Evolutionary conservation across 176 grass and related monocot genomes (phyloP), one percentile per base, ranked within the genome.

Genomic region (Zoysia pacifica): DNA sequence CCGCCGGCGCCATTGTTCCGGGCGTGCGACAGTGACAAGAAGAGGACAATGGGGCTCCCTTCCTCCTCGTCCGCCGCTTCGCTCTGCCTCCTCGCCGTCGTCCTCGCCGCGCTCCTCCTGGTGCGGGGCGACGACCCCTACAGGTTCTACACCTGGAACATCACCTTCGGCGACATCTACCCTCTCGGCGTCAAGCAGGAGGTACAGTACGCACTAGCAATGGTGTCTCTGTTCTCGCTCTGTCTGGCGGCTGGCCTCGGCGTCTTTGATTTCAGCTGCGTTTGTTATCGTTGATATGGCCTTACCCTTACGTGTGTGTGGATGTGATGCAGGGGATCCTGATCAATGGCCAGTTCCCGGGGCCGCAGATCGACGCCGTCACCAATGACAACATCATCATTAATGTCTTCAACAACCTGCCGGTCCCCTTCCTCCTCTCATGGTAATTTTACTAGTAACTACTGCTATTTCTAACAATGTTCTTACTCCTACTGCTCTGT

Each of bases 341-440:
- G 84, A 97, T 97, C 73, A 97, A 97, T 72, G 95, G 95, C 13
- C 95, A 94, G 79, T 97, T 97, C 85, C 95, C 95, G 45, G 95
- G 95, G 50, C 95, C 95, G 62, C 95, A 88, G 87, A 97, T 97
- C 80, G 92, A 97, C 51, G 92, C 90, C 44, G 92, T 94, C 54
- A 97, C 95, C 83, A 94, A 97, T 75, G 95, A 97, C 78, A 97
- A 97, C 82, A 79, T 97, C 73, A 80, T 97, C 87, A 85, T 97
- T 74, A 97, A 97, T 63, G 91, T 97, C 78, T 97, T 92, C 86
- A 97, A 97, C 81, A 93, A 79, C 83, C 89, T 97, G 66, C 86
- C 87, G 0, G 88, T 88, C 9, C 90, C 95, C 0, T 97, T 97
- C 79, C 90, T 97, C 81, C 72, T 97, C 72, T 94, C 90, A 8